Conservation (phyloP, 2,329 filamentous ascomycete species). For the Cercospora sp. region DNA sequence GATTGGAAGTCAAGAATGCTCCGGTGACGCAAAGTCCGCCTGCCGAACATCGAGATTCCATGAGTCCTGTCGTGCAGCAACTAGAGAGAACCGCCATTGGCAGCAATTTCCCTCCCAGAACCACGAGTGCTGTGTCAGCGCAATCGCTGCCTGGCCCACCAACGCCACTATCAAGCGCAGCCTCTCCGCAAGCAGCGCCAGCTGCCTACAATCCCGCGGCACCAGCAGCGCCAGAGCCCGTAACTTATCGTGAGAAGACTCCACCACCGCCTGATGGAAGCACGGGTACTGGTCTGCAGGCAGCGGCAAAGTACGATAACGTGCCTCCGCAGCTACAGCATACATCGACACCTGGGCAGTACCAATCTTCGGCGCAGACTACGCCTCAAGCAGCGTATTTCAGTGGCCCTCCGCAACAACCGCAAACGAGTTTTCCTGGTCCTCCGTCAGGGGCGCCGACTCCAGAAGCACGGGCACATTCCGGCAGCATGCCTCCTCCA, state of each 20-base stretch:
- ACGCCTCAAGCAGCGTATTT: conserved; percentile 41
- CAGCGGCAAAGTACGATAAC: conserved; percentile 42
- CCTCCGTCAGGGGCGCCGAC: conserved; percentile 26
- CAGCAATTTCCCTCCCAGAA: conserved; percentile 52
- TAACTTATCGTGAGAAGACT: conserved; percentile 75
- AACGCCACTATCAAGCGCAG: conserved; percentile 30
- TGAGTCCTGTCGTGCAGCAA: conserved; percentile 71
- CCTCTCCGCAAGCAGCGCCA: conserved; percentile 42
- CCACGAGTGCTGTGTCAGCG: conserved; percentile 41
- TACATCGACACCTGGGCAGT: conserved; percentile 26
- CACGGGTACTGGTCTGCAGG: conserved; percentile 47
- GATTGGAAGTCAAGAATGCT: conserved; percentile 65
- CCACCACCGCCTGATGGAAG: conserved; percentile 69
- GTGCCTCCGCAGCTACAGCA: conserved; percentile 31
- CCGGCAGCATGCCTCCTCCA: conserved; percentile 30
- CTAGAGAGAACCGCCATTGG: conserved; percentile 71
- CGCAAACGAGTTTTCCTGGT: conserved; percentile 16
- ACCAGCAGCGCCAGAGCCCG: conserved; percentile 70
- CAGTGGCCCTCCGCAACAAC: conserved; percentile 42
- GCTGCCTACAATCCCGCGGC: conserved; percentile 79
- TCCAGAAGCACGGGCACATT: conserved; percentile 19
- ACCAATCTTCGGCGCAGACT: conserved; percentile 30
- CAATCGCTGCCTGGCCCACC: conserved; percentile 37
- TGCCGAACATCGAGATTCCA: conserved; percentile 49
- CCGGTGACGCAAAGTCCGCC: conserved; percentile 50